A percentile compares a stretch with the other conserved stretches of the same genome.
phyloP scores from a whole-genome alignment of 805 yeast genomes.

The Phaffomyces opuntiae region DNA sequence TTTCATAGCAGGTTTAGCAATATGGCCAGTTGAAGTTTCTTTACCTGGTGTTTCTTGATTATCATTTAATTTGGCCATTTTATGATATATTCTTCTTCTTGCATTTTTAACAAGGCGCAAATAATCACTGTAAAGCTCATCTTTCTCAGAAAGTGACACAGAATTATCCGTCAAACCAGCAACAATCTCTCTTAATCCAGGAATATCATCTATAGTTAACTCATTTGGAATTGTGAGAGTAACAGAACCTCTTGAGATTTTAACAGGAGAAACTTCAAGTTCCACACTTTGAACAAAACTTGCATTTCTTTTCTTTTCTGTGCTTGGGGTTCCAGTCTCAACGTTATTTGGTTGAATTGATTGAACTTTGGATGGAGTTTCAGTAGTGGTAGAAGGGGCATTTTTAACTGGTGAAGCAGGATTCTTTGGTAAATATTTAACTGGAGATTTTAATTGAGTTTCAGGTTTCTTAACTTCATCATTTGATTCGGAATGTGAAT shows the following conservation, averaged over 20 bases:
- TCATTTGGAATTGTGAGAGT: constrained; percentile 1
- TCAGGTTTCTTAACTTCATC: background rate
- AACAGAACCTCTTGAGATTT: background rate
- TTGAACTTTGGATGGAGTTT: background rate
- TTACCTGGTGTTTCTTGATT: background rate
- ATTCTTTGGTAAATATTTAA: too few relatives aligned
- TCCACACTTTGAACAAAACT: background rate
- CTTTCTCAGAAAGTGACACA: background rate
- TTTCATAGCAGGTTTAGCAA: too few relatives aligned
- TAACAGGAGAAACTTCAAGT: constrained; percentile 3
- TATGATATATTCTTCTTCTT: constrained; percentile 6
- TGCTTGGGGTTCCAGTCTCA: background rate
- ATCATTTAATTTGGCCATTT: background rate
- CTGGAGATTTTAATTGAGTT: background rate
- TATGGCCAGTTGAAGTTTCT: too few relatives aligned
- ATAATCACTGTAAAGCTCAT: constrained; percentile 1
- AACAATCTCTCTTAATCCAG: constrained; percentile 5
- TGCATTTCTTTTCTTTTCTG: background rate
- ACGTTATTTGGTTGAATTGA: background rate
- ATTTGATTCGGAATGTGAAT: background rate
- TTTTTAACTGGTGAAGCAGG: too few relatives aligned
- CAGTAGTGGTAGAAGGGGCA: background rate
- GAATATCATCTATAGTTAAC: constrained; percentile 5
- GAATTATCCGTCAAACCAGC: background rate
- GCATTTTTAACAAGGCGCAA: constrained; percentile 7